Evolutionary conservation across 1,284 basidiomycete genomes (phyloP).

Genomic region (Apiotrichum brassicae): DNA sequence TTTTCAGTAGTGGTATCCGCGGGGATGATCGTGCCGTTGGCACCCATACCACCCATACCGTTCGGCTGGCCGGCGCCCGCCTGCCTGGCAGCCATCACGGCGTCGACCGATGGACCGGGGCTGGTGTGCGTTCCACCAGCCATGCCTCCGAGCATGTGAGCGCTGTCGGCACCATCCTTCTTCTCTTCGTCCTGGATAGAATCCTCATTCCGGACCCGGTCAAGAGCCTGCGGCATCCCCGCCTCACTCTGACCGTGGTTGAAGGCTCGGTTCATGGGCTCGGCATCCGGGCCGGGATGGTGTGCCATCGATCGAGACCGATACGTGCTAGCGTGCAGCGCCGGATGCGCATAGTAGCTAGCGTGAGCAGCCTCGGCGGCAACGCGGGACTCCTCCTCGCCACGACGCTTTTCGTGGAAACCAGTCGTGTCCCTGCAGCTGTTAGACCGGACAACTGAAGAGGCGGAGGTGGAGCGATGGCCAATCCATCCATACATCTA

Average conservation of each 20-base stretch:
- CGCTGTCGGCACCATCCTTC: slow-evolving; percentile 33
- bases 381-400: slow-evolving; percentile 32
- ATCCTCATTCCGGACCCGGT: slow-evolving; percentile 2
- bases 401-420: slow-evolving; percentile 16
- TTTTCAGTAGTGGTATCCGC: slow-evolving; percentile 3
- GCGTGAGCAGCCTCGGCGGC: slow-evolving; percentile 39
- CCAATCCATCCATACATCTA: no score
- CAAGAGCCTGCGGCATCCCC: not conserved
- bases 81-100: slow-evolving; percentile 13
- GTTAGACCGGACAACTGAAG: no score
- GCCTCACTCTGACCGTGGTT: not conserved
- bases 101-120: slow-evolving; percentile 9
- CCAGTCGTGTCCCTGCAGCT: slow-evolving; percentile 27
- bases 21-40: slow-evolving; percentile 5
- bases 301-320: slow-evolving; percentile 1
- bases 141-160: slow-evolving; percentile 29
- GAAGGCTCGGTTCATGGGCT: slow-evolving; percentile 27
- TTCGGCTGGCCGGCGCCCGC: slow-evolving; percentile 3
- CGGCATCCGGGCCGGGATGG: slow-evolving; percentile 19
- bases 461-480: no score
- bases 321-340: slow-evolving; percentile 35
- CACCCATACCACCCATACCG: not conserved
- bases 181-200: slow-evolving; percentile 13
- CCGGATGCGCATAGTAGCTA: slow-evolving; percentile 40
- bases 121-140: slow-evolving; percentile 28